Base-by-base conservation (phyloP, 208 protist genomes). In the Wallacemonas sp. region DNA sequence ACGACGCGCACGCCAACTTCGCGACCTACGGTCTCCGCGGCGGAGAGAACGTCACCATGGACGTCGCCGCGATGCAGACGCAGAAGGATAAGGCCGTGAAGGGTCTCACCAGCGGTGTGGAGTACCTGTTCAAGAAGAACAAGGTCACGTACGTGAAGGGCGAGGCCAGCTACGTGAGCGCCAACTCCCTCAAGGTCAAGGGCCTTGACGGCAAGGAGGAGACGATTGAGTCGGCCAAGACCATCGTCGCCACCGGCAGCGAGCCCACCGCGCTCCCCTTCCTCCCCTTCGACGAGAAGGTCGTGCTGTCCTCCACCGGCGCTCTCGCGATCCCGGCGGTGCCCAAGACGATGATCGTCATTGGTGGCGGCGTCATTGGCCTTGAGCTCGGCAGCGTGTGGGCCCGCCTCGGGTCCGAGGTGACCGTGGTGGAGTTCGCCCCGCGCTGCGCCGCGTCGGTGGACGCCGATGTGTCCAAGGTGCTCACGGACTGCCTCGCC, bases 81-180 rank as follows among this genome's bases (percentile, higher is more conserved):
- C 81, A 98, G 62, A 99, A 99, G 89, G 86, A 96, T 23, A 97
- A 94, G 68, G 81, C 93, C 26, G 98, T 99, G 8, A 97, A 82
- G 49, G 90, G 79, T 16, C 89, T 99, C 20, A 99, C 97, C 0
- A 65, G 83, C 39, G 98, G 99, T 61, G 99, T 99, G 61, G 98
- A 99, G 89, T 87, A 94, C 42, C 89, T 99, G n/a, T 98, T 99
- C 86, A 99, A 99, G 79, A 99, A 99, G 91, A 99, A 99, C 84
- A 98, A 98, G 71, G 97, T 99, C 31, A 86, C 86, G 16, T 99
- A 99, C 82, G 74, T 93, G 49, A 98, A 99, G 79, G 98, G 98
- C 59, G 71, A 86, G 70, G 98, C 89, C 59, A 88, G 73, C 48
- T 93, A 99, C 67, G 72, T 72, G 1, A 86, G 61, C 32, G 73